A percentile compares a stretch with the other conserved stretches of the same genome.
Evolutionary conservation across 176 grass and related monocot species (phyloP).

Genomic region (Paspalum notatum): DNA sequence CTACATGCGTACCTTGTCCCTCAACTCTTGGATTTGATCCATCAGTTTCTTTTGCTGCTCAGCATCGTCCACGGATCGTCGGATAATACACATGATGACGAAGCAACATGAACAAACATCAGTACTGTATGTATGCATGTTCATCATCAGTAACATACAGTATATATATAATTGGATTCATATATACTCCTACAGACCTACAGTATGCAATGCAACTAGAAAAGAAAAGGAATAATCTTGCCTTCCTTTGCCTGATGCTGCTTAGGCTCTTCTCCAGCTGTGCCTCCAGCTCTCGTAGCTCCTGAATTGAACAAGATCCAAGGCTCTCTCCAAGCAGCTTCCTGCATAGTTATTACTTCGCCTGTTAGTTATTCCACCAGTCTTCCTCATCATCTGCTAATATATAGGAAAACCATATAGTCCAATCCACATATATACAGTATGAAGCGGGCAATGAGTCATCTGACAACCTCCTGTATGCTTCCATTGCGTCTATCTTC

Average conservation of each 20-base stretch:
- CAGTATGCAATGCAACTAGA: no score
- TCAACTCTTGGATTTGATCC: slow-evolving; percentile 65
- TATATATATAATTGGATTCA: no score
- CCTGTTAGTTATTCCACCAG: neutral
- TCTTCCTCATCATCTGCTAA: neutral
- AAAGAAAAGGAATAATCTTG: slow-evolving; percentile 4
- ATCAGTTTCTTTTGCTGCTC: slow-evolving; percentile 65
- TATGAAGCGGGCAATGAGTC: neutral
- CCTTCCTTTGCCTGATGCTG: slow-evolving; percentile 70
- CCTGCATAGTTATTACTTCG: slow-evolving; percentile 34
- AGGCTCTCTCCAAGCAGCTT: slow-evolving; percentile 71
- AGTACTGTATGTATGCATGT: neutral
- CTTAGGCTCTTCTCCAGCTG: slow-evolving; percentile 70
- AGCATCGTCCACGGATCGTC: neutral
- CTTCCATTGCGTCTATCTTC: slow-evolving; percentile 64
- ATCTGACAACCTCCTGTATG: slow-evolving; percentile 52
- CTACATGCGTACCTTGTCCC: slow-evolving; percentile 58
- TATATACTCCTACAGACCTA: no score
- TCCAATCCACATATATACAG: neutral
- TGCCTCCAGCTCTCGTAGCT: slow-evolving; percentile 64
- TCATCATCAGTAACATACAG: no score
- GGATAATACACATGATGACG: no score
- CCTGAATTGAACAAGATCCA: slow-evolving; percentile 58
- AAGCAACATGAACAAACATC: slow-evolving; percentile 18
- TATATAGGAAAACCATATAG: no score